phyloP scores from a whole-genome alignment of 2,329 filamentous ascomycete species.

The Beauveria sp. region DNA sequence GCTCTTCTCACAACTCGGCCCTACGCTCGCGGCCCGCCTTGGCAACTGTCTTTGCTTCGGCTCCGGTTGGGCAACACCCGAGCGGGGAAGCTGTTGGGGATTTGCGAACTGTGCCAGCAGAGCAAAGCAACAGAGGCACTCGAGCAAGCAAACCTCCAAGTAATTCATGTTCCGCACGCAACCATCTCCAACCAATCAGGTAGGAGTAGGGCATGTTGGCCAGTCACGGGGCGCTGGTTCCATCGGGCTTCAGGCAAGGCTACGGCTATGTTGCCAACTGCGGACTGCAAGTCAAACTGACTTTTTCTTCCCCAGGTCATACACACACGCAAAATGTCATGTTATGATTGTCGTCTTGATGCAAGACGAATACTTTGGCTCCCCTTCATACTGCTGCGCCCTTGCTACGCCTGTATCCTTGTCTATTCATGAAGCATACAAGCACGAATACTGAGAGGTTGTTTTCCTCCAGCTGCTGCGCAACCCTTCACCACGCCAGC shows the following conservation, averaged over 20 bases:
- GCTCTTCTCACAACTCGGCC: neutral
- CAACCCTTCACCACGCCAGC: neutral
- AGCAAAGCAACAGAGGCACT: neutral
- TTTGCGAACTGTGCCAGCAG: neutral
- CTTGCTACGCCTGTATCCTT: too few relatives aligned
- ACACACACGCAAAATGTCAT: neutral
- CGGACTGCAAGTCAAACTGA: neutral
- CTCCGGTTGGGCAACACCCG: neutral
- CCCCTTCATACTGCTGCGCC: neutral
- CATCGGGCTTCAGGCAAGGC: constrained; percentile 3
- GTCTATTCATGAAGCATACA: neutral
- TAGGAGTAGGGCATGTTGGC: neutral
- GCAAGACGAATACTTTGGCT: neutral
- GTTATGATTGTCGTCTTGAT: neutral
- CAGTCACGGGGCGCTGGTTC: neutral
- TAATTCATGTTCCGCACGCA: neutral
- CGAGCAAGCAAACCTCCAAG: neutral
- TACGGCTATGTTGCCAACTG: neutral
- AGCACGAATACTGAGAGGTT: neutral
- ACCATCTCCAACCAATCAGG: neutral
- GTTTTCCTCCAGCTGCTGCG: neutral
- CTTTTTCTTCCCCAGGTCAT: neutral
- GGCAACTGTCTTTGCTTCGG: neutral
- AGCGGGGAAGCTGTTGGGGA: neutral
- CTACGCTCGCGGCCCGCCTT: neutral